Percentiles rank a stretch among this genome's conserved stretches.
Evolutionary conservation across 306 rosid genomes (phyloP).

Genomic region (Myrica gale): DNA sequence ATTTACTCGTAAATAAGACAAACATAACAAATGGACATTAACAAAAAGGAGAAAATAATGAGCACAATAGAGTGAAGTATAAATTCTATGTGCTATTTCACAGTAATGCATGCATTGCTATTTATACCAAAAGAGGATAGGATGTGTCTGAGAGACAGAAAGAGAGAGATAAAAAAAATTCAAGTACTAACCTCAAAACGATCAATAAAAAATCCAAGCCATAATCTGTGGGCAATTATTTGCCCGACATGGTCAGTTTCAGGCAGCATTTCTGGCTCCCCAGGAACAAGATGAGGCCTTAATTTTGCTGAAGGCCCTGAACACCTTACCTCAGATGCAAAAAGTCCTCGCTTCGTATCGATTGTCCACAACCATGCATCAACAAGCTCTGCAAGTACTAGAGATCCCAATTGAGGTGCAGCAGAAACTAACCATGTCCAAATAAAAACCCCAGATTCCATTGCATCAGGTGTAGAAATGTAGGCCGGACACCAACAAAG

Average conservation of each 20-base stretch:
- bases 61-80: background rate
- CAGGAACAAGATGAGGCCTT: slow-evolving; percentile 87
- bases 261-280: slow-evolving; percentile 82
- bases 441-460: slow-evolving; percentile 94
- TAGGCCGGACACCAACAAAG: slow-evolving; percentile 99
- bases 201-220: slow-evolving; percentile 98
- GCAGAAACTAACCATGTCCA: slow-evolving; percentile 99
- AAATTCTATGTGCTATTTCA: background rate
- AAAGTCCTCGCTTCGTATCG: slow-evolving; percentile 90
- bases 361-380: slow-evolving; percentile 99
- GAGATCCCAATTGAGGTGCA: slow-evolving; percentile 90
- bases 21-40: too few relatives aligned
- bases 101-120: too few relatives aligned
- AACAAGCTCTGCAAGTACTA: slow-evolving; percentile 96
- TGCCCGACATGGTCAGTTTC: slow-evolving; percentile 76
- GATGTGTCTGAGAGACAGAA: background rate
- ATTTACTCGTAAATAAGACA: too few relatives aligned
- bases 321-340: slow-evolving; percentile 71
- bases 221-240: slow-evolving; percentile 86
- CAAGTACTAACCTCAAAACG: slow-evolving; percentile 88
- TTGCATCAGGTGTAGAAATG: slow-evolving; percentile 82
- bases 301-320: slow-evolving; percentile 91
- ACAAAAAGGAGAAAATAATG: background rate
- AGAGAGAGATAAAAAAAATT: background rate
- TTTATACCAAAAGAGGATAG: background rate